Percentiles rank a stretch among this genome's conserved stretches.
phyloP scores from a whole-genome alignment of 352 stramenopile species.

The Pythium folliculosum region DNA sequence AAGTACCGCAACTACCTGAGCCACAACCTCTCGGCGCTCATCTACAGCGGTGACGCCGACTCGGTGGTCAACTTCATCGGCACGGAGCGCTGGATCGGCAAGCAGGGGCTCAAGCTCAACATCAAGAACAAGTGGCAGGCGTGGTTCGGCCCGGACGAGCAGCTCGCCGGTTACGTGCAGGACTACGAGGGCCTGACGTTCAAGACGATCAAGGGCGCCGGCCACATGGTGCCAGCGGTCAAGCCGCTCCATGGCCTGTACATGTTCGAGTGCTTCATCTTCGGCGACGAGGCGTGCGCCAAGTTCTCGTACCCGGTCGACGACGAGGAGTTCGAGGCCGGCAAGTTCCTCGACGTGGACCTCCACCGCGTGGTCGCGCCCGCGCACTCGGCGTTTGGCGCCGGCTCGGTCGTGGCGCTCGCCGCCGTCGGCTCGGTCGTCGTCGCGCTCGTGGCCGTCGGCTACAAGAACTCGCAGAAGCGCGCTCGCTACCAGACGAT shows the following conservation, averaged over 20 bases:
- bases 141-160: constrained; percentile 75
- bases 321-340: constrained; percentile 60
- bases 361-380: constrained; percentile 11
- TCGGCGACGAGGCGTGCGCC: constrained; percentile 50
- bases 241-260: constrained; percentile 73
- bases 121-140: constrained; percentile 64
- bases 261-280: constrained; percentile 87
- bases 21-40: constrained; percentile 51
- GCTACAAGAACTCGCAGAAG: constrained; percentile 46
- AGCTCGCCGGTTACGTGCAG: constrained; percentile 88
- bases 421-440: constrained; percentile 33
- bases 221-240: constrained; percentile 88
- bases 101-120: constrained; percentile 65
- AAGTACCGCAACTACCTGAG: constrained; percentile 73
- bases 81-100: constrained; percentile 88
- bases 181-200: constrained; percentile 88
- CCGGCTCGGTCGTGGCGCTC: constrained; percentile 29
- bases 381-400: constrained; percentile 12
- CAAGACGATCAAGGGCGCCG: constrained; percentile 91
- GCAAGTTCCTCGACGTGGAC: constrained; percentile 20
- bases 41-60: constrained; percentile 81
- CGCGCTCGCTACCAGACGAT: constrained; percentile 50
- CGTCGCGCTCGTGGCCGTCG: constrained; percentile 37
- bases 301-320: constrained; percentile 69
- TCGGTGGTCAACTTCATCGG: constrained; percentile 85